Base-by-base conservation (phyloP, 148 eudicot genomes). In the Simmondsia chinensis region DNA sequence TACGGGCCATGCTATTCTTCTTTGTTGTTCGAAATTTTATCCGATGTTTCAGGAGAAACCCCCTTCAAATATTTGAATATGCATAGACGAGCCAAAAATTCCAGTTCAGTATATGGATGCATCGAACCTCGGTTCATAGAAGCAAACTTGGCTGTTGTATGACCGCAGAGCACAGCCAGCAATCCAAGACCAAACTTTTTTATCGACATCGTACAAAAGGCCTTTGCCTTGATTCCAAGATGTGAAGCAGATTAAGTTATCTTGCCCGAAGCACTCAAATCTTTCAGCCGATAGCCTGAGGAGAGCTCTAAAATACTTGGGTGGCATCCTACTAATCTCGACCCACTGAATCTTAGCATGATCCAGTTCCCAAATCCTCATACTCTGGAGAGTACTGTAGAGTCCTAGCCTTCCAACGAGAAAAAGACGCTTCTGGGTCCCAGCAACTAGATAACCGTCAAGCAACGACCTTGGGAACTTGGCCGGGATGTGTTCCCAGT, bases 141-240 rank as follows among this genome's bases (percentile, higher is more conserved):
- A 91, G 64, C 95, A 91, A 20, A 86, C 81, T 69, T 91, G 99
- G 57, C 94, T 79, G 64, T 85, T 91, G 66, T 73, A 84, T 20
- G 88, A 76, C 54, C 82, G 95, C 41, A 79, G 79, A 60, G 95
- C 93, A 50, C 99, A 85, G 14, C 99, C 99, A 39, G 82, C 81
- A 50, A 91, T 86, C 99, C 99, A 91, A 61, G 99, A 85, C 99
- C 99, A 91, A 18, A 58, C 66, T 54, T 85, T 91, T 46, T 79
- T 91, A 60, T 91, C 99, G 40, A 91, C 95, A 32, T 91, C 99
- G 57, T 82, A 91, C 16, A 91, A 76, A 12, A 91, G 83, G 39
- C 89, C 85, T 64, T 76, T 91, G 15, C 99, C 95, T 73, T 85
- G 94, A 57, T 82, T 82, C 99, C 99, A 91, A 61, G 99, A 91